A percentile compares a stretch with the other conserved stretches of the same genome.
These are phyloP conservation scores for Barnettozyma sp. DNA, from an alignment of 805 yeast genomes.

Conservation along the genomic window DNA sequence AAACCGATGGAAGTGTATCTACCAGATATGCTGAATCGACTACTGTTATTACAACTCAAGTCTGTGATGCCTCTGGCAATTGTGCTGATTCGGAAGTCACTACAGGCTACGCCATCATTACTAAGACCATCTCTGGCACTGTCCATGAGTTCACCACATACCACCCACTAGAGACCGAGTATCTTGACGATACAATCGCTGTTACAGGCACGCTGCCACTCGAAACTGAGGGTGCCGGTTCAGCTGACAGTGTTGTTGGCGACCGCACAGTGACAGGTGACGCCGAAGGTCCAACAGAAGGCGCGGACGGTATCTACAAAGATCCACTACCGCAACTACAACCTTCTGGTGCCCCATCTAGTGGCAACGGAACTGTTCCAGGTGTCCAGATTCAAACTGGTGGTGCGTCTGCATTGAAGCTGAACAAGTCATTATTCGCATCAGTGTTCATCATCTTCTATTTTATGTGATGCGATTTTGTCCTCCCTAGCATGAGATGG, in stretches of 20 bases:
- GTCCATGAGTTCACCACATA: constrained; percentile 5
- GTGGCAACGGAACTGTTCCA: background rate
- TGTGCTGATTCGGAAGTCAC: constrained; percentile 4
- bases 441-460: constrained; percentile 1
- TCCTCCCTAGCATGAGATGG: background rate
- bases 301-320: no score
- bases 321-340: no score
- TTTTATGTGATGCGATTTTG: constrained; percentile 2
- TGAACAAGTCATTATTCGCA: constrained; percentile 3
- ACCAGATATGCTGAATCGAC: background rate
- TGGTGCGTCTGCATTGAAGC: constrained; percentile 3
- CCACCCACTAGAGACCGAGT: background rate
- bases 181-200: background rate
- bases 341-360: background rate
- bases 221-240: background rate
- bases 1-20: background rate
- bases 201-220: background rate
- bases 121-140: constrained; percentile 5
- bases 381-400: constrained; percentile 1
- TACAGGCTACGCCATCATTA: constrained; percentile 5
- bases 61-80: background rate
- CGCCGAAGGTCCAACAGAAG: background rate
- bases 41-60: constrained; percentile 3
- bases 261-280: background rate
- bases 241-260: background rate